These are phyloP conservation scores for Suhomyces panamericanus DNA, from an alignment of 1,139 yeast species.

Conservation along the genomic window DNA sequence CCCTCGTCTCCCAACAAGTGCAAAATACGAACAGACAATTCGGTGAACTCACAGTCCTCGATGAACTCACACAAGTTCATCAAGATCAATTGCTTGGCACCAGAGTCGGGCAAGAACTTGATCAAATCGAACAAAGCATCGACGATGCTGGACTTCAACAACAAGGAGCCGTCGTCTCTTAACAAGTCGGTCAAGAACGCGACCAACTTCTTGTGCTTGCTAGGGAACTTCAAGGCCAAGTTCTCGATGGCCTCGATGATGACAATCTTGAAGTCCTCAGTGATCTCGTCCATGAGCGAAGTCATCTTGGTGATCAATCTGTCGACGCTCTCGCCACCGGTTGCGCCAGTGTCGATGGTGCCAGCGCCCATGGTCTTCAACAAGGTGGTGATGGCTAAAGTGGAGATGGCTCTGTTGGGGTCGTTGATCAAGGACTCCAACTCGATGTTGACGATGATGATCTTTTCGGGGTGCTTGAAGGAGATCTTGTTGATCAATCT, in stretches of 20 bases:
- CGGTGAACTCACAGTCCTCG: conserved; percentile 97
- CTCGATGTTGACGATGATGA: conserved; percentile 70
- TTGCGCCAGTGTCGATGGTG: conserved; percentile 32
- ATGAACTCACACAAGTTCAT: conserved; percentile 93
- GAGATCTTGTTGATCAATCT: conserved; percentile 87
- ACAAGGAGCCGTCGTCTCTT: conserved; percentile 88
- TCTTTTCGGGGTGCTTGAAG: conserved; percentile 74
- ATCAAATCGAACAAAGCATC: conserved; percentile 92
- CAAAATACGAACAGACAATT: conserved; percentile 84
- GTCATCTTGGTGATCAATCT: conserved; percentile 85
- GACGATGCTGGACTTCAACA: conserved; percentile 81
- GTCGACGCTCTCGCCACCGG: conserved; percentile 71
- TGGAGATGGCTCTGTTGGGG: conserved; percentile 88
- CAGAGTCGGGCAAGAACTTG: conserved; percentile 72
- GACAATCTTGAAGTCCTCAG: conserved; percentile 93
- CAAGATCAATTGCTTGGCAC: conserved; percentile 78
- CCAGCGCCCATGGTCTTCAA: conserved; percentile 90
- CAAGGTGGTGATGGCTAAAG: conserved; percentile 96
- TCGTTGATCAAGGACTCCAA: conserved; percentile 87
- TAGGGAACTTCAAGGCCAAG: conserved; percentile 89
- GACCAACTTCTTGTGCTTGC: conserved; percentile 81
- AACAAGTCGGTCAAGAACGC: conserved; percentile 79
- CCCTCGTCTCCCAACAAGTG: conserved; percentile 94
- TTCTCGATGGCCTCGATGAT: conserved; percentile 94
- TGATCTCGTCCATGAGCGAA: conserved; percentile 87